Conservation (phyloP, 768 basidiomycete genomes). For the Boletus tomentosulus region DNA sequence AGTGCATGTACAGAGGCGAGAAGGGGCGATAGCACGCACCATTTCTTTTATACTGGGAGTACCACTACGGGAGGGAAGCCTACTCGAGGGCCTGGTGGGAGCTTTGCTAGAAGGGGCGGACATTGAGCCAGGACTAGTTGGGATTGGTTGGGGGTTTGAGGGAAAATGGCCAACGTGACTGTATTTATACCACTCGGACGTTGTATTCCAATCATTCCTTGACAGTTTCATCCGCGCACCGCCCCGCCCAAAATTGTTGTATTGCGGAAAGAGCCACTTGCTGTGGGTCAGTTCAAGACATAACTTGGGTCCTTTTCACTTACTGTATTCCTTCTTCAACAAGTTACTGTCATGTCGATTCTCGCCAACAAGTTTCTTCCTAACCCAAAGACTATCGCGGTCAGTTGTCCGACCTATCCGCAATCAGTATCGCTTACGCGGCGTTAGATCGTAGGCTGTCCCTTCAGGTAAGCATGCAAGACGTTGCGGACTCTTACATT, state of each 20-base stretch:
- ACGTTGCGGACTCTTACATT: neutral
- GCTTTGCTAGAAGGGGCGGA: constrained; percentile 24
- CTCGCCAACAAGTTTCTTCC: constrained; percentile 30
- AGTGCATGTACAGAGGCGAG: constrained; percentile 17
- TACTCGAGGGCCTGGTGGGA: constrained; percentile 25
- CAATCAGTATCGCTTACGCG: constrained; percentile 7
- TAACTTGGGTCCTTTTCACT: neutral
- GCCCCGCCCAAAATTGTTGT: neutral
- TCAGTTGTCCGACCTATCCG: constrained; percentile 40
- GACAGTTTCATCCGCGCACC: neutral
- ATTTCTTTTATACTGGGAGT: constrained; percentile 42
- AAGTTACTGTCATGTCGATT: constrained; percentile 16
- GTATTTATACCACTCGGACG: constrained; percentile 20
- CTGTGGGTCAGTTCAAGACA: neutral
- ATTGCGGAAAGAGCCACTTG: neutral
- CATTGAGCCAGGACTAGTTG: constrained; percentile 7
- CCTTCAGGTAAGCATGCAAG: constrained; percentile 70
- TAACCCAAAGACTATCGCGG: constrained; percentile 74
- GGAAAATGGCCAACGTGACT: constrained; percentile 11
- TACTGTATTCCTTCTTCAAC: no score
- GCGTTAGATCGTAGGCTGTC: constrained; percentile 84
- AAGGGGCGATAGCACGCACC: constrained; percentile 25
- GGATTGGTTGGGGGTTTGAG: constrained; percentile 15
- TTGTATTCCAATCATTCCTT: neutral
- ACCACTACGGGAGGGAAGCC: constrained; percentile 34